These are phyloP conservation scores for Roridomyces roridus DNA, from an alignment of 768 basidiomycete species.

Conservation along the genomic window DNA sequence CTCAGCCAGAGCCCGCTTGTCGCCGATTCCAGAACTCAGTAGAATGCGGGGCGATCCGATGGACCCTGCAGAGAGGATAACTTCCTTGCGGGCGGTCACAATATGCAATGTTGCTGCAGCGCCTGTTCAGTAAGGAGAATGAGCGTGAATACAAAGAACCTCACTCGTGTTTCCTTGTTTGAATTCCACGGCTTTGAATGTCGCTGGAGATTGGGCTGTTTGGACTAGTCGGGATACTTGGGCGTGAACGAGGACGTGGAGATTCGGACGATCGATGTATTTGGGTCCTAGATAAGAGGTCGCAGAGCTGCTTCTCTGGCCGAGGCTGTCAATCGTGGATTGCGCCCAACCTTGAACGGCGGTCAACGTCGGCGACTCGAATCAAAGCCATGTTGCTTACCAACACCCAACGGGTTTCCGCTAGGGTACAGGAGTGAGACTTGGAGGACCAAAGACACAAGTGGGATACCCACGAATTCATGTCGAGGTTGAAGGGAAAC, in stretches of 20 bases:
- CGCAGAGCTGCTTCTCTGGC: conserved; percentile 30
- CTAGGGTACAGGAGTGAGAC: no score
- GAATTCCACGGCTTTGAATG: no score
- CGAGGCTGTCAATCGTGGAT: conserved; percentile 25
- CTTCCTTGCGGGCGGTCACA: conserved; percentile 3
- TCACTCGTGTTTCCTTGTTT: no score
- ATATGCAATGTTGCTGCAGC: not conserved
- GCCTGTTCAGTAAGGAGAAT: no score
- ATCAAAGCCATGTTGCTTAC: not conserved
- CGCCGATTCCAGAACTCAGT: conserved; percentile 7
- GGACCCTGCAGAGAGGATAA: conserved; percentile 7
- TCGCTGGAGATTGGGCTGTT: not conserved
- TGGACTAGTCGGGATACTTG: conserved; percentile 3
- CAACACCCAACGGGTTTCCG: not conserved
- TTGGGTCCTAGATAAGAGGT: conserved; percentile 7
- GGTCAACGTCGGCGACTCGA: no score
- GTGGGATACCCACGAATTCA: conserved; percentile 15
- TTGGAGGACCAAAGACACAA: not conserved
- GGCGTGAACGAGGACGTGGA: conserved; percentile 7
- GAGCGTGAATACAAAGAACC: no score
- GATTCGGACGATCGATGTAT: conserved; percentile 9
- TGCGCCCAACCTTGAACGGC: conserved; percentile 29
- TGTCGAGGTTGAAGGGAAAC: conserved; percentile 24
- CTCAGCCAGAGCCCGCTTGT: not conserved
- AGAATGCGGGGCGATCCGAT: conserved; percentile 4